These are phyloP conservation scores for Mycena belliarum DNA, from an alignment of 768 basidiomycete species.

Conservation along the genomic window DNA sequence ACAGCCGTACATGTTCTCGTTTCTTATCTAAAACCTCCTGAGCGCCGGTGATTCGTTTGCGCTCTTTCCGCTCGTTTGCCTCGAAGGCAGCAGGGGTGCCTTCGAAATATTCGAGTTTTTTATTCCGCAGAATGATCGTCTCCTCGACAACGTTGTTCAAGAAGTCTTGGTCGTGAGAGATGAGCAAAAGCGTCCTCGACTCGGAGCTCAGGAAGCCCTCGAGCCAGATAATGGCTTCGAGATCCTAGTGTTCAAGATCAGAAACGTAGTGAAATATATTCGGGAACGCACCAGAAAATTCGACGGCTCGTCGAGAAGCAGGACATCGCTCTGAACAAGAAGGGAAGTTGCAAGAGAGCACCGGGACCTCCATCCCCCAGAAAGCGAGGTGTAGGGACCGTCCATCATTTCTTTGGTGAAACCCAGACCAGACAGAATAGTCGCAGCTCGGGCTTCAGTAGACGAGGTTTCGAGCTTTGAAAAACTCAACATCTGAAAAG, in stretches of 20 bases:
- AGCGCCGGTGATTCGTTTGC: conserved; percentile 44
- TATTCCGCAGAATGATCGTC: conserved; percentile 58
- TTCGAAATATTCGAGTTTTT: conserved; percentile 53
- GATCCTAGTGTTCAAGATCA: conserved; percentile 37
- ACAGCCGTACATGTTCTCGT: conserved; percentile 33
- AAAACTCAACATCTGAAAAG: neutral
- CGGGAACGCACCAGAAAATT: conserved; percentile 39
- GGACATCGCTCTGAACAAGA: conserved; percentile 55
- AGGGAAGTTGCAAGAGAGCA: conserved; percentile 60
- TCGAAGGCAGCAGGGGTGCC: conserved; percentile 58
- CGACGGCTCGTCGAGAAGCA: conserved; percentile 61
- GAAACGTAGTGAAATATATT: no score
- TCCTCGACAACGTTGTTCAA: conserved; percentile 60
- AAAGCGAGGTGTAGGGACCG: conserved; percentile 47
- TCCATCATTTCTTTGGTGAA: conserved; percentile 44
- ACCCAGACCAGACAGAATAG: conserved; percentile 60
- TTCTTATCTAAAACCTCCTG: conserved; percentile 48
- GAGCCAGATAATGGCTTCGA: conserved; percentile 54
- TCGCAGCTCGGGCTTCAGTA: conserved; percentile 49
- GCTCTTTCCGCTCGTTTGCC: conserved; percentile 43
- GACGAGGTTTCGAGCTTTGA: conserved; percentile 36
- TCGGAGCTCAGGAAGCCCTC: conserved; percentile 49
- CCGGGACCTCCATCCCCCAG: conserved; percentile 68
- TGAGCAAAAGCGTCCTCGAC: conserved; percentile 55
- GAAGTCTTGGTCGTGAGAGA: conserved; percentile 69